Percentiles rank a stretch among this genome's conserved stretches.
Evolutionary conservation across 1,284 basidiomycete species (phyloP).

Genomic region (Ganoderma boninense): DNA sequence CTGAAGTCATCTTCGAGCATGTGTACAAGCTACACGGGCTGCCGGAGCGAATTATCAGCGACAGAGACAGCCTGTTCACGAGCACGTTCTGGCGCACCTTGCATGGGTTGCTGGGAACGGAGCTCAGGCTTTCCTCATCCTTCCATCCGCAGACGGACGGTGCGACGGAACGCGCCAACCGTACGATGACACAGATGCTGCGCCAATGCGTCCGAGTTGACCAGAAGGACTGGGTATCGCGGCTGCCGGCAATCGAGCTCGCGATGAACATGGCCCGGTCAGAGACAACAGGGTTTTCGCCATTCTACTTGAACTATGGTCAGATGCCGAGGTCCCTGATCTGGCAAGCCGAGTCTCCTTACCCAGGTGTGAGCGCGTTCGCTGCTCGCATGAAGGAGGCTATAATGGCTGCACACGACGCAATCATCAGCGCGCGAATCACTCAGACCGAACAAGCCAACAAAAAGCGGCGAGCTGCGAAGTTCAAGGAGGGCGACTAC

Average conservation of each 20-base stretch:
- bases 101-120: constrained; percentile 1
- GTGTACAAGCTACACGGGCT: constrained; percentile 7
- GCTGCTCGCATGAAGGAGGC: not conserved
- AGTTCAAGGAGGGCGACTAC: not conserved
- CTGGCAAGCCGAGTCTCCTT: constrained; percentile 7
- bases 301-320: constrained; percentile 39
- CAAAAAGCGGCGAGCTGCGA: not conserved
- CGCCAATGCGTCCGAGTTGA: not conserved
- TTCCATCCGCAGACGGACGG: not conserved
- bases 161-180: not conserved
- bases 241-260: not conserved
- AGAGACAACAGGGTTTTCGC: constrained; percentile 43
- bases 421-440: not conserved
- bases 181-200: not conserved
- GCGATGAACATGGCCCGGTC: constrained; percentile 24
- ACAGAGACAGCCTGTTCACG: not conserved
- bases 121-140: not conserved
- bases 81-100: not conserved
- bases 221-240: not conserved
- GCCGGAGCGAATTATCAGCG: not conserved
- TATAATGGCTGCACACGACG: not conserved
- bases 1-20: constrained; percentile 6
- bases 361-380: constrained; percentile 11
- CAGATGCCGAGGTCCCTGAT: constrained; percentile 16
- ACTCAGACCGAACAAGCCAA: not conserved